Conservation (phyloP, 768 basidiomycete genomes). For the Russula ochroleuca region DNA sequence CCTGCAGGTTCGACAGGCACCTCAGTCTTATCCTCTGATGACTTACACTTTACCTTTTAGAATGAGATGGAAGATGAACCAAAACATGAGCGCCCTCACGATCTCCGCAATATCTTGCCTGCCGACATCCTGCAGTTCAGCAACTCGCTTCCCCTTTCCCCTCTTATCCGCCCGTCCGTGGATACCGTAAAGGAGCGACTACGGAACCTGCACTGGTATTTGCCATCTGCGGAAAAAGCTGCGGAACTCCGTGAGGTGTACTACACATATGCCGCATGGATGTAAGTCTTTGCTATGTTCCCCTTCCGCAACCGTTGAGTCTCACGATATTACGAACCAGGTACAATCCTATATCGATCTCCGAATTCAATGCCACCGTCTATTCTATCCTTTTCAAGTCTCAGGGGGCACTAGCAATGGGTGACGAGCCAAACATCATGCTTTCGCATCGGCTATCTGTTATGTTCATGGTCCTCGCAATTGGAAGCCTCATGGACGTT, state of each 20-base stretch:
- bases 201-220: constrained; percentile 61
- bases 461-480: constrained; percentile 57
- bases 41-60: constrained; percentile 42
- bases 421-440: constrained; percentile 38
- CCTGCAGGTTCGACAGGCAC: constrained; percentile 52
- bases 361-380: constrained; percentile 50
- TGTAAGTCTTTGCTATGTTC: constrained; percentile 42
- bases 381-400: constrained; percentile 51
- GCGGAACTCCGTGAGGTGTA: constrained; percentile 53
- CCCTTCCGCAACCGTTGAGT: constrained; percentile 40
- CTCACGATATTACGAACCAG: constrained; percentile 35
- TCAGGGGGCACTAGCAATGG: constrained; percentile 42
- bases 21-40: constrained; percentile 12
- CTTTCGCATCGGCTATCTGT: constrained; percentile 54
- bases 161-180: constrained; percentile 38
- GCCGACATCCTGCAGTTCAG: constrained; percentile 60
- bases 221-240: constrained; percentile 58
- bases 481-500: constrained; percentile 60
- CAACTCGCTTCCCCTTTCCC: constrained; percentile 58
- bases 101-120: constrained; percentile 54
- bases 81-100: constrained; percentile 44
- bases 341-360: constrained; percentile 59
- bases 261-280: constrained; percentile 67
- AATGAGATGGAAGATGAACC: constrained; percentile 56
- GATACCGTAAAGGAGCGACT: constrained; percentile 45